These are phyloP conservation scores for Phytophthora hybrid DNA, from an alignment of 352 stramenopile genomes.

Conservation along the genomic window DNA sequence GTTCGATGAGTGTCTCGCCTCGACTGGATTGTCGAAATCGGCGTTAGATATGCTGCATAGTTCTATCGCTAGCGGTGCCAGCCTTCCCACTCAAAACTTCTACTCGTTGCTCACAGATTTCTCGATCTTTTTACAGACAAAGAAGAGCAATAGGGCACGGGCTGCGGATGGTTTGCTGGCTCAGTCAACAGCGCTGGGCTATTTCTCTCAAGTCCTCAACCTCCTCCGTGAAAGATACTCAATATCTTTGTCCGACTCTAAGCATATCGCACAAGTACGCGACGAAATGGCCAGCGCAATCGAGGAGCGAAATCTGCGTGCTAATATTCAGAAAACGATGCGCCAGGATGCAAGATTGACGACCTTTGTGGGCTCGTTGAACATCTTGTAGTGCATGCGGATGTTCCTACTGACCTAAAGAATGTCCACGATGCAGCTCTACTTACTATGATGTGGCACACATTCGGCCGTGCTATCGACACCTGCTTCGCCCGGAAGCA, in stretches of 20 bases:
- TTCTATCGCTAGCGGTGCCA: neutral
- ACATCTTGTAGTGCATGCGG: neutral
- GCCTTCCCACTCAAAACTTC: neutral
- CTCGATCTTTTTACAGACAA: neutral
- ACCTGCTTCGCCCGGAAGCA: neutral
- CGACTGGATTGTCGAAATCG: neutral
- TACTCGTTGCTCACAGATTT: neutral
- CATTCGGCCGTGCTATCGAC: conserved; percentile 12
- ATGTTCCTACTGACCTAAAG: neutral
- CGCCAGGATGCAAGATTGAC: neutral
- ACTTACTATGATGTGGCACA: conserved; percentile 12
- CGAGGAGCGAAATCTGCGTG: neutral
- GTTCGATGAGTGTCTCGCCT: neutral
- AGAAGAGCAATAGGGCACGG: neutral
- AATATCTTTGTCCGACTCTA: neutral
- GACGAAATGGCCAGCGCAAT: conserved; percentile 1
- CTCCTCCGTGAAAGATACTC: neutral
- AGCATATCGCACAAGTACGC: neutral
- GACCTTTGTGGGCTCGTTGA: neutral
- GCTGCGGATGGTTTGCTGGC: neutral
- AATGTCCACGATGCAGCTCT: neutral
- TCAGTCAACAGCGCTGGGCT: neutral
- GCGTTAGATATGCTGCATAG: neutral
- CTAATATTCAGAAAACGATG: neutral
- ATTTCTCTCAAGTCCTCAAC: neutral